Base-by-base conservation (phyloP, 345 rosid genomes). In the Citrus maxima region DNA sequence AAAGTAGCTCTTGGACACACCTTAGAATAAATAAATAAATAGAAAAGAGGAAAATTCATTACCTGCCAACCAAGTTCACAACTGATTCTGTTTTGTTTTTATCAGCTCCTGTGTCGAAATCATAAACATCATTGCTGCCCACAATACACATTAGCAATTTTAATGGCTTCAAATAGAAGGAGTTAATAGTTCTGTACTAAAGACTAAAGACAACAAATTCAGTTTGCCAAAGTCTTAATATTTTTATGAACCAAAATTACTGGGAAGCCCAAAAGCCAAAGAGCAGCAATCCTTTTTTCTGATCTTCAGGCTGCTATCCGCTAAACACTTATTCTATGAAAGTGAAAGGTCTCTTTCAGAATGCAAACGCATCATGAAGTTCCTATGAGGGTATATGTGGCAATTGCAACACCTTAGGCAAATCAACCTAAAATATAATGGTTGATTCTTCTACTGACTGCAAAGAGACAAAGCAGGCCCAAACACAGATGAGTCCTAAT, bases 101-200 rank as follows among this genome's bases (percentile, higher is more conserved):
- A 82, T 95, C 98, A 42, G 98, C 98, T 86, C 97, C 98, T 1
- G 97, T 93, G 75, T 93, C 98, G 34, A 91, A 95, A 86, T 95
- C 99, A 75, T 95, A 93, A 73, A 92, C 98, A 85, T 93, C 98
- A 80, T 93, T 95, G 91, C 98, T 93, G 97, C 87, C 67, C 78
- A 87, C 61, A 54, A 28, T 87, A 81, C 51, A 78, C 49, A 74
- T 61, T 28, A 80, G 63, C 74, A 75, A 74, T 60, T 73, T 78
- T 12, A 80, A 79, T 75, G 69, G 55, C 84, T 74, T 30, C 8
- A 68, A 77, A 46, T 22, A 16, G 56, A 58, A 67, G 60, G 22
- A 38, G 25, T 75, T 21, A 68, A 72, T 55, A 12, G 72, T 60
- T 32, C 18, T 34, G 28, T 35, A 66, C 69, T 18, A 49, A 38